Base-by-base conservation (phyloP, 345 rosid species). In the Firmiana major region DNA sequence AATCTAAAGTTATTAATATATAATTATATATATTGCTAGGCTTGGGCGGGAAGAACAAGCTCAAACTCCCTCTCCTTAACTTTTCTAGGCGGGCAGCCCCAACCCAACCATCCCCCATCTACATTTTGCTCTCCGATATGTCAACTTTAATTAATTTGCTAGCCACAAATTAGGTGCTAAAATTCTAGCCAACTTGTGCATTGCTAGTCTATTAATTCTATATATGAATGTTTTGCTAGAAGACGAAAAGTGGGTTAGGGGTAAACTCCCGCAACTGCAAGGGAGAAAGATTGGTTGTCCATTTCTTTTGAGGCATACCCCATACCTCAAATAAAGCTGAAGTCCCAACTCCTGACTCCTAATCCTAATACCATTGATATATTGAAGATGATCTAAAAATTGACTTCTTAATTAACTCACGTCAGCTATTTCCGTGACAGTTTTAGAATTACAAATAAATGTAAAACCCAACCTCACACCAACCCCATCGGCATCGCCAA, bases 41-140 rank as follows among this genome's bases (percentile, higher is more conserved):
- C 24, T 51, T 58, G 59, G 71, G 1, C 5, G 59, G 19, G 31
- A 69, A 73, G 38, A 21, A 63, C 4, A 24, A 64, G 48, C 5
- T 11, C 4, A 24, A 64, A 40, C 5, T 11, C 38, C n/a, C 62
- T 22, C n/a, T 7, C 48, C 71, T 1, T 2, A n/a, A 31, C 34
- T 31, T 55, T 21, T 55, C 22, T 13, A 58, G 22, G 63, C 28
- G 83, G 79, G 69, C 79, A 38, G 40, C 40, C 40, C 40, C 40
- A 38, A 34, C 86, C 48, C 82, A 83, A 72, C 88, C 3, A 77
- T 73, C 77, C 40, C 71, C 75, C 63, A 84, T 81, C 74, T 76
- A 15, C 84, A 64, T 36, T 0, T 55, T 55, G 26, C 26, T 9
- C 11, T 21, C 26, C 26, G 0, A 54, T n/a, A 7, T 54, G 0